A percentile compares a stretch with the other conserved stretches of the same genome.
Conservation (phyloP, 208 protist species). For the Trypanosoma scelopori region DNA sequence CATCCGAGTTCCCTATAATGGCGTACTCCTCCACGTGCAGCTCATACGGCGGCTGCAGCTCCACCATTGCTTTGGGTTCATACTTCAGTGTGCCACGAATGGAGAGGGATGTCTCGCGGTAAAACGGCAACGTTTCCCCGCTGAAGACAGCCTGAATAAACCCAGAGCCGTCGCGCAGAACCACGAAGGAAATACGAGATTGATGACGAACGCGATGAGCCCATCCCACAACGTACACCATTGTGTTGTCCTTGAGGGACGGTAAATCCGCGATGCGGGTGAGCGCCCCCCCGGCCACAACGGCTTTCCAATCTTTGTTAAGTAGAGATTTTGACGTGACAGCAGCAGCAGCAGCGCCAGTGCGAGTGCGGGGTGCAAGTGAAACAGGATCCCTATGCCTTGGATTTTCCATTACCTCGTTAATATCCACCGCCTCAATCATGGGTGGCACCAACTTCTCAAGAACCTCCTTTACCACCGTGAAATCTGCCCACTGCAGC, state of each 20-base stretch:
- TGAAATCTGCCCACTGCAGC: conserved; percentile 79
- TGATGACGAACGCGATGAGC: conserved; percentile 94
- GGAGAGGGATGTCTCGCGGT: conserved; percentile 85
- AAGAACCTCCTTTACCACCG: conserved; percentile 57
- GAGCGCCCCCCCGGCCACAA: conserved; percentile 44
- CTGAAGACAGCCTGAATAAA: conserved; percentile 96
- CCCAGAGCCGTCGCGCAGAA: conserved; percentile 95
- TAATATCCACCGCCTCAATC: conserved; percentile 50
- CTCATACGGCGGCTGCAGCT: conserved; percentile 82
- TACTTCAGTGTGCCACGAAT: conserved; percentile 68
- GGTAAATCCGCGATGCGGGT: conserved; percentile 55
- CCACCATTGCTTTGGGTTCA: conserved; percentile 83
- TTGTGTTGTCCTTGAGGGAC: conserved; percentile 40
- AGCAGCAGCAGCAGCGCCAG: background rate
- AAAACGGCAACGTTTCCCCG: conserved; percentile 69
- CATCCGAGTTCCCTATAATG: conserved; percentile 82
- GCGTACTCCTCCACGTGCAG: conserved; percentile 88
- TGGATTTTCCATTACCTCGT: conserved; percentile 19
- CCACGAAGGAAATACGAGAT: conserved; percentile 95
- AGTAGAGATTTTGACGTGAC: conserved; percentile 36
- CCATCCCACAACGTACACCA: conserved; percentile 94
- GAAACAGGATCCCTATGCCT: conserved; percentile 7
- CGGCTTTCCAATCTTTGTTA: conserved; percentile 48
- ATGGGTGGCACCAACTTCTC: conserved; percentile 65
- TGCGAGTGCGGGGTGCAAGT: background rate